Evolutionary conservation across 768 basidiomycete genomes (phyloP), one percentile per base, ranked within the genome.

Genomic region (Tylopilus subfusipes): DNA sequence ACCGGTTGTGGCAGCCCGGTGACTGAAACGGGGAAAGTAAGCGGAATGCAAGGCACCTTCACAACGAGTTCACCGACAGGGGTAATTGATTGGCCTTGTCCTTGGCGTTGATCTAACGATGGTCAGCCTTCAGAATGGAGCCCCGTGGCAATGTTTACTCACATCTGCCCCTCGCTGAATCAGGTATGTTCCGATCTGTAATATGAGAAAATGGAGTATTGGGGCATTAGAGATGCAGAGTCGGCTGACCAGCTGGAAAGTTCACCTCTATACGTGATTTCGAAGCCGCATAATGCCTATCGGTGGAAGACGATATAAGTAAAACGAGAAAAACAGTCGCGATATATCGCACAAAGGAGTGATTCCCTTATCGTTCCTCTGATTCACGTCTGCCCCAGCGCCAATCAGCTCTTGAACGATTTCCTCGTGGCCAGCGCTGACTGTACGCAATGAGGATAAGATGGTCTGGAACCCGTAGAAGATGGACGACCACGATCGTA

Each of bases 1-100:
- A 30, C 97, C 97, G 14, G 91, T 98, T 8, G 97, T 95, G 12
- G 95, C 93, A 44, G 97, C 97, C 56, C 97, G 88, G 73, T 99
- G 97, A 48, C 92, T 95, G 59, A 38, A n/a, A 52, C 59, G 49
- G 12, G 8, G 4, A 16, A 19, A 34, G 16, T 70, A 43, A 65
- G 38, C 19, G 14, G 12, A 22, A 38, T 8, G 13, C 5, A 49
- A 25, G 24, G 11, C 5, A 30, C 44, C 19, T 34, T n/a, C 24
- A 25, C 9, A 3, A 25, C 19, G 22, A 40, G 33, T 50, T 21
- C n/a, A 62, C 67, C 48, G 64, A 93, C 86, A 99, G 78, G 52
- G 97, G 93, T 42, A 85, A 76, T 73, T 99, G 97, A 68, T 89
- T 93, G 40, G 95, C 93, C 62, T 85, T 86, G 77, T 99, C 96